Evolutionary conservation across 202 grass and related monocot species (phyloP).

Genomic region (Carex arenaria): DNA sequence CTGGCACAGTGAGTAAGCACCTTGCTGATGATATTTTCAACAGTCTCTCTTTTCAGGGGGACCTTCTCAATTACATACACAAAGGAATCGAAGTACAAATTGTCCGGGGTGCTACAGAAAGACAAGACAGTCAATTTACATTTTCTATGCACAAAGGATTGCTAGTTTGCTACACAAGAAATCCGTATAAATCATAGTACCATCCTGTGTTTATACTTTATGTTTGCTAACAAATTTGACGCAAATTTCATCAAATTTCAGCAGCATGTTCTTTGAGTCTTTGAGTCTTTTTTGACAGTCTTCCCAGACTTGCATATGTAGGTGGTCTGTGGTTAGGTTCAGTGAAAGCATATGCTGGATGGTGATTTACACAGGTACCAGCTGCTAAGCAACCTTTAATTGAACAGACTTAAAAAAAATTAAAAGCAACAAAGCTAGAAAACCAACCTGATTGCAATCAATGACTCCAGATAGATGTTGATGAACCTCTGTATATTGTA

Average conservation of each 20-base stretch:
- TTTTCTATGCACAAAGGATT: not conserved
- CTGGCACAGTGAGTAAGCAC: constrained; percentile 53
- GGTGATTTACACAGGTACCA: not conserved
- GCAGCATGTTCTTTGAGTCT: not conserved
- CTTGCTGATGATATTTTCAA: constrained; percentile 59
- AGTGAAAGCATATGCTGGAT: not conserved
- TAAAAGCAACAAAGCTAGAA: constrained; percentile 23
- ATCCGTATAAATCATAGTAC: not conserved
- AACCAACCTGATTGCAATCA: constrained; percentile 73
- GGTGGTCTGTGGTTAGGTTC: not conserved
- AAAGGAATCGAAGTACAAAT: constrained; percentile 39
- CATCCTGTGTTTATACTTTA: not conserved
- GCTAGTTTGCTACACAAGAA: constrained; percentile 3
- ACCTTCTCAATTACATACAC: constrained; percentile 53
- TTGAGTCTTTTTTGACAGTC: not conserved
- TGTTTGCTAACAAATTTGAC: not conserved
- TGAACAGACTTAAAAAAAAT: constrained; percentile 16
- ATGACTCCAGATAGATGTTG: constrained; percentile 67
- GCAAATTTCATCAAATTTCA: not conserved
- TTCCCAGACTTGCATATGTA: not conserved
- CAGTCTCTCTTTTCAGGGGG: constrained; percentile 40
- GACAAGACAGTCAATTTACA: constrained; percentile 12
- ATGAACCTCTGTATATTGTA: constrained; percentile 76
- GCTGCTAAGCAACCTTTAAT: not conserved
- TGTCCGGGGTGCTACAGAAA: constrained; percentile 48